Base-by-base conservation (phyloP, 2,329 filamentous ascomycete species). In the Aureobasidium musti region DNA sequence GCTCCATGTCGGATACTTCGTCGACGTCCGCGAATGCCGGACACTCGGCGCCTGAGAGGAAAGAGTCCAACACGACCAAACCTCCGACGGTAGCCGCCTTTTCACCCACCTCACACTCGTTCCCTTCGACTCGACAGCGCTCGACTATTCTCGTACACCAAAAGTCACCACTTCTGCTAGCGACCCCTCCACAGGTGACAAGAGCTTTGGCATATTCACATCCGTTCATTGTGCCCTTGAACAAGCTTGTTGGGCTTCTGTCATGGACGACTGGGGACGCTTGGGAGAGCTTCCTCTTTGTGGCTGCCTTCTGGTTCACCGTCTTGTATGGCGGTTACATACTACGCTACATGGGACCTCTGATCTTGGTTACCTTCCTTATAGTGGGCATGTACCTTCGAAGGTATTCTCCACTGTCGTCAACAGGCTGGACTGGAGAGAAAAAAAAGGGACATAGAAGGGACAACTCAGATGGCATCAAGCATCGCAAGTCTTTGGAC, bases 71-170 rank as follows among this genome's bases (percentile, higher is more conserved):
- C 45, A 61, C 45, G 28, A 63, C 52, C 26, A 63, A 60, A 39
- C 57, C 68, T 13, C 89, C 92, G 54, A 98, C 94, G 53, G 88
- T 91, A 75, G 95, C 95, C 70, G 86, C 91, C 73, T 99, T 99
- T 81, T 95, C 94, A 5, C 93, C 95, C 37, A 85, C 93, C 71
- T 89, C 87, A 52, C 86, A 89, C 66, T 85, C 86, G 43, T 84
- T 87, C 5, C 28, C 53, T 26, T 83, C 89, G 54, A 85, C 87
- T 43, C 87, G 87, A 49, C 90, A 91, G 74, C 88, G 91, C 53
- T 96, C 92, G 21, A 96, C 92, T 67, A 93, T 99, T 72, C 87
- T 98, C 72, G 93, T 99, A 23, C 93, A 98, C 78, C 94, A 97
- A 77, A 99, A 98, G 80, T 97, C 92, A 19, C 95, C 95, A 13